Conservation (phyloP, 2,329 filamentous ascomycete genomes). For the Pyricularia sp. region DNA sequence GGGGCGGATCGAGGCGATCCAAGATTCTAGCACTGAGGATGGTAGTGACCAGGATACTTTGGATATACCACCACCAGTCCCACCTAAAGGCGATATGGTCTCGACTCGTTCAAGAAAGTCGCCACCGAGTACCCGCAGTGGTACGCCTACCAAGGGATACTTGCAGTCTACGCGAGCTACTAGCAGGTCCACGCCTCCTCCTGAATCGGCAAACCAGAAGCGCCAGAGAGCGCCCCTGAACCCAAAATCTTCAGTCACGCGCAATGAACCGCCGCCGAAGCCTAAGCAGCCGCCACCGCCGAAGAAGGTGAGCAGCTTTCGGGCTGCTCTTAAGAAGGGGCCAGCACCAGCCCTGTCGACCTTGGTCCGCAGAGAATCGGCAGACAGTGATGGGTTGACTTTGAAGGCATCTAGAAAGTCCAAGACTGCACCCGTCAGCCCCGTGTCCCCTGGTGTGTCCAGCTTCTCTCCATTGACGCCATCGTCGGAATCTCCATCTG, state of each 20-base stretch:
- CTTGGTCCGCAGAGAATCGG: constrained; percentile 28
- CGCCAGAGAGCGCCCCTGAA: constrained; percentile 13
- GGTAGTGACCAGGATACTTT: not conserved
- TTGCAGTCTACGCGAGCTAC: not conserved
- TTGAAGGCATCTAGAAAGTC: not conserved
- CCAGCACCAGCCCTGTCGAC: constrained; percentile 32
- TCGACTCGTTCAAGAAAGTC: not conserved
- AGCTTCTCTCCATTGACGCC: not conserved
- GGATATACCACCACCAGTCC: constrained; percentile 6
- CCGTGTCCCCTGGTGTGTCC: not conserved
- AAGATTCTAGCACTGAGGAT: constrained; percentile 9
- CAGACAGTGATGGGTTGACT: constrained; percentile 1
- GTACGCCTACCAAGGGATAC: not conserved
- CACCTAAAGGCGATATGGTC: constrained; percentile 7
- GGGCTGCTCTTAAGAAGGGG: constrained; percentile 38
- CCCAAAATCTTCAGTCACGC: constrained; percentile 11
- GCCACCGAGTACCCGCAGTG: not conserved
- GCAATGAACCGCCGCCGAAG: not conserved
- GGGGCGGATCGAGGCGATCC: constrained; percentile 13
- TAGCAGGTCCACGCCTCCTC: not conserved
- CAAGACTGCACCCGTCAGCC: constrained; percentile 3
- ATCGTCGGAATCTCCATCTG: not conserved
- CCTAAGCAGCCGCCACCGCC: not conserved
- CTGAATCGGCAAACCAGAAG: constrained; percentile 6
- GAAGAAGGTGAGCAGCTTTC: constrained; percentile 32